Evolutionary conservation across 805 yeast genomes (phyloP).

Genomic region (Nakazawaea sp.): DNA sequence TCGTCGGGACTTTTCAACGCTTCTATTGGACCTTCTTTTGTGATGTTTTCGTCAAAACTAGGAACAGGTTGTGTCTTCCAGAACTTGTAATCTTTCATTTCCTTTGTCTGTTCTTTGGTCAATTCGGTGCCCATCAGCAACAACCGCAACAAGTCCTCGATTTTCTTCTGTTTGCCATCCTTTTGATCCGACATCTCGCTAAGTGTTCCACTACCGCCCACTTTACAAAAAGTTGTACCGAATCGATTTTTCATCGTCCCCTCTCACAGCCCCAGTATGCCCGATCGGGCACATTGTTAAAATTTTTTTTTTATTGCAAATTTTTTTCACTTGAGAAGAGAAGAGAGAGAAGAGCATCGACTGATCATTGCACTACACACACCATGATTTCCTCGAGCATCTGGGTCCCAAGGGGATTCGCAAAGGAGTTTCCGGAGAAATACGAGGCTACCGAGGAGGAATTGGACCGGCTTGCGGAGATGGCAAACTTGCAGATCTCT

Average conservation of each 20-base stretch:
- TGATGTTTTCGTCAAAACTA: conserved; percentile 58
- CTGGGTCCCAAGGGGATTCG: conserved; percentile 96
- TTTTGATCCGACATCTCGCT: not conserved
- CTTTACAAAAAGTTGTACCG: too few relatives aligned
- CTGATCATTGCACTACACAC: too few relatives aligned
- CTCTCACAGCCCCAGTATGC: too few relatives aligned
- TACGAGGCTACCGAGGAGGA: conserved; percentile 88
- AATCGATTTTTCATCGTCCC: too few relatives aligned
- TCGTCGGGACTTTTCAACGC: conserved; percentile 58
- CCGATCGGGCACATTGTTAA: not conserved
- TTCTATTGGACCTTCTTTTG: conserved; percentile 80
- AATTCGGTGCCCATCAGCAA: conserved; percentile 48
- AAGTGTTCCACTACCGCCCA: too few relatives aligned
- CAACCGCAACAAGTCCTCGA: conserved; percentile 55
- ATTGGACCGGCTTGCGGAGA: conserved; percentile 78
- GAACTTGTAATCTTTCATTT: conserved; percentile 87
- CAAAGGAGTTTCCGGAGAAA: conserved; percentile 86
- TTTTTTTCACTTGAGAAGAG: not conserved
- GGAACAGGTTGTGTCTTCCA: conserved; percentile 98
- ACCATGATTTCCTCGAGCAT: conserved; percentile 82
- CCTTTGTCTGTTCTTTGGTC: conserved; percentile 52
- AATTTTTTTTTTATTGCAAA: not conserved
- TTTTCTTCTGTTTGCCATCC: conserved; percentile 16
- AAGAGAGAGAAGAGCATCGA: not conserved
- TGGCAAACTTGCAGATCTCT: conserved; percentile 76